A percentile compares a stretch with the other conserved stretches of the same genome.
Conservation (phyloP, 1,284 basidiomycete species). For the Vanrija humicola region DNA sequence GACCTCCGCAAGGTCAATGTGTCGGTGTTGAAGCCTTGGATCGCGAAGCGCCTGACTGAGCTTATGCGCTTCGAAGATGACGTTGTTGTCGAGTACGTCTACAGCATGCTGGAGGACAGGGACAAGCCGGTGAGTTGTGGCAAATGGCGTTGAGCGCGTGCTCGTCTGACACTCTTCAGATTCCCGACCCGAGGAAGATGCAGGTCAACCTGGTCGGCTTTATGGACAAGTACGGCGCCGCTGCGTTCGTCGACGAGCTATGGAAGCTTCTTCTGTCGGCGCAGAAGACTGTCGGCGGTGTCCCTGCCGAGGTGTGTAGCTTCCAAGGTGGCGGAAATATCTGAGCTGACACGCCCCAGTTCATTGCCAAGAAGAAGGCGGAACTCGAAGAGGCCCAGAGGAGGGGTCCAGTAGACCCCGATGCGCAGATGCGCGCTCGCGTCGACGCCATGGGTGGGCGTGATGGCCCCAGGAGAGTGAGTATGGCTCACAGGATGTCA, state of each 20-base stretch:
- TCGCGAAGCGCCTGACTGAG: conserved; percentile 83
- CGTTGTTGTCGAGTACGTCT: conserved; percentile 91
- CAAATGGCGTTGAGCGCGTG: neutral
- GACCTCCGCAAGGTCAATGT: conserved; percentile 91
- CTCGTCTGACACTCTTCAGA: conserved; percentile 51
- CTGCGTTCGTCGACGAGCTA: conserved; percentile 77
- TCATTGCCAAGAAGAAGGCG: conserved; percentile 93
- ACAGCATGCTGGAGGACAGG: conserved; percentile 84
- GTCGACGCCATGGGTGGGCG: conserved; percentile 3
- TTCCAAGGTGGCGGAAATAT: no score
- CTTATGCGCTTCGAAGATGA: conserved; percentile 94
- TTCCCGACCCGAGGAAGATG: conserved; percentile 89
- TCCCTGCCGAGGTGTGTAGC: conserved; percentile 63
- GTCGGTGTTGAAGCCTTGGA: conserved; percentile 76
- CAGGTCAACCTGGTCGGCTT: conserved; percentile 93
- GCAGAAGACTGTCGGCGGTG: conserved; percentile 80
- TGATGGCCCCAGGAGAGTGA: conserved; percentile 5
- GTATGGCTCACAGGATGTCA: no score
- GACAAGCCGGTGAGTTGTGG: conserved; percentile 63
- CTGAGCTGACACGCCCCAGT: conserved; percentile 41
- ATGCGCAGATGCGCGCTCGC: conserved; percentile 15
- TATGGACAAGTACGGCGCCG: conserved; percentile 62
- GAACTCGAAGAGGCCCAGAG: conserved; percentile 74
- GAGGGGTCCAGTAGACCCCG: conserved; percentile 48
- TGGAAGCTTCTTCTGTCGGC: conserved; percentile 90